These are phyloP conservation scores for Pseudovirgaria hyperparasitica DNA, from an alignment of 2,329 filamentous ascomycete species.

Conservation along the genomic window DNA sequence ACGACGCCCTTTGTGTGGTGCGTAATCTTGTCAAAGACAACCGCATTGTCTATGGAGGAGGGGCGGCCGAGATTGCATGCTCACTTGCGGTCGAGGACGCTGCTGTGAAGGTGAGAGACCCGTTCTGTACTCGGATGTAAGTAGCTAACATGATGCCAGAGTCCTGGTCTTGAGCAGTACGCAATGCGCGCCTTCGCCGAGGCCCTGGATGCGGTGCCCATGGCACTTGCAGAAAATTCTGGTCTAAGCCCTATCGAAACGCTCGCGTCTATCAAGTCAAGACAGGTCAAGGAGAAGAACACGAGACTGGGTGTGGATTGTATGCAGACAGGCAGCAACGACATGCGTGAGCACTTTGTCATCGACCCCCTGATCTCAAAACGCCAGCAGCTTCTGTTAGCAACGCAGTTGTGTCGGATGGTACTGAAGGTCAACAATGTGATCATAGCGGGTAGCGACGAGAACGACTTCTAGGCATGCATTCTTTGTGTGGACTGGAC, in stretches of 20 bases:
- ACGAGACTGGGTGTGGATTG: conserved; percentile 84
- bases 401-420: conserved; percentile 96
- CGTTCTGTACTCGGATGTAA: conserved; percentile 1
- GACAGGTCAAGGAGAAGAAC: conserved; percentile 81
- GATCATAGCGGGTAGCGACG: conserved; percentile 76
- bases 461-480: conserved; percentile 62
- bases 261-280: conserved; percentile 85
- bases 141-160: conserved; percentile 32
- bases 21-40: conserved; percentile 93
- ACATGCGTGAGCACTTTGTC: conserved; percentile 97
- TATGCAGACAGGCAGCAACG: conserved; percentile 87
- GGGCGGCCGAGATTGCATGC: conserved; percentile 94
- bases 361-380: conserved; percentile 98
- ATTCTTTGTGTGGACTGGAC: background rate
- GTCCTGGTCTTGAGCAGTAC: conserved; percentile 94
- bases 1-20: conserved; percentile 95
- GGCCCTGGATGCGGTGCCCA: conserved; percentile 82
- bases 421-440: conserved; percentile 66
- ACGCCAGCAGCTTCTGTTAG: conserved; percentile 89
- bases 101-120: conserved; percentile 53
- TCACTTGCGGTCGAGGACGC: conserved; percentile 92
- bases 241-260: conserved; percentile 93
- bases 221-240: conserved; percentile 96
- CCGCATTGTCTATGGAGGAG: conserved; percentile 93
- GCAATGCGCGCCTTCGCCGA: conserved; percentile 97